Evolutionary conservation across 345 rosid species (phyloP).

Genomic region (Salix dunnii): DNA sequence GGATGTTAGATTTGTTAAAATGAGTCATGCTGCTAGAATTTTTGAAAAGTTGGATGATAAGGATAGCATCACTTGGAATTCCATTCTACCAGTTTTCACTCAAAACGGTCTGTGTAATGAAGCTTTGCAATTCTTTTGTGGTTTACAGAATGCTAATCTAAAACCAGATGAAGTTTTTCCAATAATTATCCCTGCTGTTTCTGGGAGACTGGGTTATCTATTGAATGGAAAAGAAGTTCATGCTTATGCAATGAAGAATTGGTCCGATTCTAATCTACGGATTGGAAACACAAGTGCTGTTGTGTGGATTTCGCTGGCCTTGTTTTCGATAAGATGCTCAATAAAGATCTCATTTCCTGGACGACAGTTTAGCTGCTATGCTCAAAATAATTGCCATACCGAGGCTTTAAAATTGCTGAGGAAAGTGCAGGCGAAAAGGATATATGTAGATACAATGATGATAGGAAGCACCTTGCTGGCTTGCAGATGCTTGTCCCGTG

Average conservation of each 20-base stretch:
- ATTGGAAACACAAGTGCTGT: slow-evolving; percentile 74
- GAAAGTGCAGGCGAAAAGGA: slow-evolving; percentile 40
- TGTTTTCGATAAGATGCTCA: slow-evolving; percentile 48
- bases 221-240: slow-evolving; percentile 75
- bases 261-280: slow-evolving; percentile 46
- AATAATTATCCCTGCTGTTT: slow-evolving; percentile 47
- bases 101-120: slow-evolving; percentile 31
- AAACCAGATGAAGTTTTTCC: slow-evolving; percentile 56
- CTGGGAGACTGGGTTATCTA: slow-evolving; percentile 53
- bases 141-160: slow-evolving; percentile 45
- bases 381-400: slow-evolving; percentile 48
- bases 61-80: slow-evolving; percentile 16
- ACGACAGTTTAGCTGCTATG: slow-evolving; percentile 71
- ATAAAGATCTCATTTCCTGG: slow-evolving; percentile 78
- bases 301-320: slow-evolving; percentile 47
- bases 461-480: slow-evolving; percentile 68
- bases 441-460: slow-evolving; percentile 60
- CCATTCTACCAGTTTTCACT: slow-evolving; percentile 41
- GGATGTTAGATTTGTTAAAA: slow-evolving; percentile 20
- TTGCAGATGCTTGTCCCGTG: slow-evolving; percentile 40
- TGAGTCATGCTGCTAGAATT: slow-evolving; percentile 15
- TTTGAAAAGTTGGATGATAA: slow-evolving; percentile 12
- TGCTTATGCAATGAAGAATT: slow-evolving; percentile 61
- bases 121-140: slow-evolving; percentile 47
- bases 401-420: slow-evolving; percentile 50